phyloP scores from a whole-genome alignment of 2,329 filamentous ascomycete genomes.

The Akanthomyces lecanii region DNA sequence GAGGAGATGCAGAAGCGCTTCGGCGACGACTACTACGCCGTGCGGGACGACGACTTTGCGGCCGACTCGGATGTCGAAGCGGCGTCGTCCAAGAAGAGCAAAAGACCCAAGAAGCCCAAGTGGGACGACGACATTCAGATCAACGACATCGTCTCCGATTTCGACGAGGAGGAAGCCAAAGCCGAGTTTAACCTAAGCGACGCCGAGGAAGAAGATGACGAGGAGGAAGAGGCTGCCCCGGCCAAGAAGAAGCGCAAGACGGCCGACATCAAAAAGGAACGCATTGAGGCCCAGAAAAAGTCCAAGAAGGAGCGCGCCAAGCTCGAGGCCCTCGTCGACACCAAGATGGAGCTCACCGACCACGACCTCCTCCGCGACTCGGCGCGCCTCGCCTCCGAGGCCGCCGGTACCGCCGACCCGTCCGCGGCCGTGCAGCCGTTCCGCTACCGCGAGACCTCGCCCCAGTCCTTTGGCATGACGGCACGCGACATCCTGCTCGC shows the following conservation, averaged over 20 bases:
- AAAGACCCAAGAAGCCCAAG: slow-evolving; percentile 55
- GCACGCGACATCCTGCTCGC: slow-evolving; percentile 85
- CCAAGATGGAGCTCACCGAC: slow-evolving; percentile 69
- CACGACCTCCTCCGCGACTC: slow-evolving; percentile 53
- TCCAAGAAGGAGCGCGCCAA: slow-evolving; percentile 77
- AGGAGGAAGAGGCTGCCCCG: slow-evolving; percentile 38
- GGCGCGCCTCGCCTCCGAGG: slow-evolving; percentile 33
- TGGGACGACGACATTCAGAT: slow-evolving; percentile 99
- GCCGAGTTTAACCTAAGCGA: slow-evolving; percentile 53
- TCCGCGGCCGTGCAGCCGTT: slow-evolving; percentile 46
- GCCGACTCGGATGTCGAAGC: slow-evolving; percentile 55
- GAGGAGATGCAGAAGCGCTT: slow-evolving; percentile 84
- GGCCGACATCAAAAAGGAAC: slow-evolving; percentile 57
- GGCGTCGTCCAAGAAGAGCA: slow-evolving; percentile 54
- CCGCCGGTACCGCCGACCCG: background rate
- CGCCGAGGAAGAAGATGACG: slow-evolving; percentile 34
- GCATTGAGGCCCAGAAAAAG: slow-evolving; percentile 58
- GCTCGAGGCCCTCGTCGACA: slow-evolving; percentile 82
- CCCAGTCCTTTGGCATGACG: slow-evolving; percentile 83
- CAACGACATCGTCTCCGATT: slow-evolving; percentile 83
- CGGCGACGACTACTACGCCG: slow-evolving; percentile 84
- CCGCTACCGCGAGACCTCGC: slow-evolving; percentile 92
- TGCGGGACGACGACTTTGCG: slow-evolving; percentile 61
- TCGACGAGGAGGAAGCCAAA: slow-evolving; percentile 59
- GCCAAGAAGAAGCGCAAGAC: slow-evolving; percentile 57